Base-by-base conservation (phyloP, 179 eudicot genomes). In the Beta macrorhiza region DNA sequence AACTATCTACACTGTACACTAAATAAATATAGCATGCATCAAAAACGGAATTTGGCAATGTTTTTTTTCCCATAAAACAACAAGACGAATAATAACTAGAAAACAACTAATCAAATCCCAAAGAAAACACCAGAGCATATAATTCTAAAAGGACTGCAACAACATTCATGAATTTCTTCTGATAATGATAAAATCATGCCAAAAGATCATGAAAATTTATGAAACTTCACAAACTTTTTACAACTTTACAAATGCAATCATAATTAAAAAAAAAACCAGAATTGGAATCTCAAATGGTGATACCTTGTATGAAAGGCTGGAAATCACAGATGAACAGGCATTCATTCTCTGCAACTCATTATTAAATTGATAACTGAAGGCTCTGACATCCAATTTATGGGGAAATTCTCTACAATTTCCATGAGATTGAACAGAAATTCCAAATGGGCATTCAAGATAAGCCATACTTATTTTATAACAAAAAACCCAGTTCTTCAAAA, bases 241-340 rank as follows among this genome's bases (percentile, higher is more conserved):
- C 7, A 75, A 9, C 67, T 51, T 19, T 5, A 55, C 20, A n/a
- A 61, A 42, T 7, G 7, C 15, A 44, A 62, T 29, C 19, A 29
- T 17, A 32, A 37, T 16, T 25, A 71, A 25, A 25, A 25, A 25
- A 25, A 25, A 25, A 25, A 25, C 25, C 25, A 0, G 25, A 25
- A 25, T 25, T 25, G 25, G 25, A 25, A 25, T 25, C 25, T 25
- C 25, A 25, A 58, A 81, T 76, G n/a, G 29, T 29, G 13, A 78
- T 84, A 91, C 97, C 93, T 91, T 88, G 72, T 84, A 80, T 6
- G 67, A 17, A 45, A 64, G 25, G 73, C 69, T 67, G 77, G 77
- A 82, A 56, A 56, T 61, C 76, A 13, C 75, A 75, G 69, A 80
- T 42, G 85, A 80, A 80, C 7, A 76, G 57, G 83, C 80, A 79